Evolutionary conservation across 306 rosid species (phyloP), one percentile per base, ranked within the genome.

Genomic region (Myrica gale): DNA sequence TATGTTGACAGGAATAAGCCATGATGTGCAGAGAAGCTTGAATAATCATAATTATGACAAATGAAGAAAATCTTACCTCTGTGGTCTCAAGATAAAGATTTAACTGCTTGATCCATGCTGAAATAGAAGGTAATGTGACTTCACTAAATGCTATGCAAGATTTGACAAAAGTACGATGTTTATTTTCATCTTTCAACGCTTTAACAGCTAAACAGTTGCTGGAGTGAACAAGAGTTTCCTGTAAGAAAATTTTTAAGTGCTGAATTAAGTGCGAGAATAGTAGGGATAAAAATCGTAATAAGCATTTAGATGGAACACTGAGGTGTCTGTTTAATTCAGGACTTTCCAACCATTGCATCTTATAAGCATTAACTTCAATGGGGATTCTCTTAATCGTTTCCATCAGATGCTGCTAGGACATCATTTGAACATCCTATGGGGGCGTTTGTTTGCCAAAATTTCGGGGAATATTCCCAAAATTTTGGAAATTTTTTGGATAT

Each of bases 81-180:
- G 96, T 91, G 44, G 98, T 92, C 89, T 94, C 98, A 20, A 94
- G 85, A 80, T 88, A 88, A 74, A 94, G 93, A 83, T 92, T 91
- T 77, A 94, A 82, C 86, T 88, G 91, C 84, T 84, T 85, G 54
- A 51, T 85, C 61, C 44, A 90, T 77, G 83, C 51, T 73, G 88
- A 84, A 81, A 94, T 80, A 60, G 98, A 91, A 67, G 97, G 98
- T 80, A 92, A 81, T 65, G 97, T 94, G 83, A 90, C 93, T 85
- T 94, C 98, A 45, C 89, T 88, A 88, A 90, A 94, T n/a, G 95
- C 88, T 63, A 94, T 58, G 75, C 98, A 94, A 51, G 98, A 85
- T 81, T 89, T 94, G 78, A 94, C 73, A 77, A 94, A 90, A 83
- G 67, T 82, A 43, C 41, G 72, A 83, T 86, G 86, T 56, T 78